Percentiles rank a stretch among this genome's conserved stretches.
Conservation (phyloP, 768 basidiomycete species). For the Boletus pseudo-olivaceus region DNA sequence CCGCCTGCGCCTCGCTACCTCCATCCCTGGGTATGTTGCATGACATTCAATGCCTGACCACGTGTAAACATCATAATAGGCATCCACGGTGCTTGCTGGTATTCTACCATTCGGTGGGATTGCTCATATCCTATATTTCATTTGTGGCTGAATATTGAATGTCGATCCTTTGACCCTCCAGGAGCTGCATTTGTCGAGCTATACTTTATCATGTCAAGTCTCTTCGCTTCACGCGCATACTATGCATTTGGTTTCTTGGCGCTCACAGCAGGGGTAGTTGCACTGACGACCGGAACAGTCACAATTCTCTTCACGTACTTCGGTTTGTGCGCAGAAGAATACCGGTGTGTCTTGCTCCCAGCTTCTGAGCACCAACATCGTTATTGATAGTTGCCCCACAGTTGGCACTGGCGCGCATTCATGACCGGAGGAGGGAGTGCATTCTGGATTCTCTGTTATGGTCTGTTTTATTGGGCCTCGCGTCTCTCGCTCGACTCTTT, state of each 20-base stretch:
- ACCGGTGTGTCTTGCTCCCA: constrained; percentile 51
- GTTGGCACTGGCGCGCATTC: constrained; percentile 98
- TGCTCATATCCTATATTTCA: background rate
- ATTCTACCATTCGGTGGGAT: constrained; percentile 82
- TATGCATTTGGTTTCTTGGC: constrained; percentile 97
- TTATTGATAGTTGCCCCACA: constrained; percentile 25
- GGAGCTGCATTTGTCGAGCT: constrained; percentile 95
- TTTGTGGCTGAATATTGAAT: background rate
- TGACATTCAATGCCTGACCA: background rate
- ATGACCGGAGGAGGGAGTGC: constrained; percentile 88
- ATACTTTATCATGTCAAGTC: constrained; percentile 85
- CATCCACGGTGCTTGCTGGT: constrained; percentile 78
- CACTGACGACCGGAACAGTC: constrained; percentile 86
- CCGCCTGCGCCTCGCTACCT: constrained; percentile 86
- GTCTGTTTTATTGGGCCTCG: constrained; percentile 83
- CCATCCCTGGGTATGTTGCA: constrained; percentile 61
- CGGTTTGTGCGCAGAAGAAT: constrained; percentile 90
- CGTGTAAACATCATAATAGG: constrained; percentile 35
- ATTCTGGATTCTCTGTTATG: constrained; percentile 88
- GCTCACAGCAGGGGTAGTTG: constrained; percentile 78
- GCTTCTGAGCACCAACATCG: background rate
- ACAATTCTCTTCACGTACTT: constrained; percentile 90
- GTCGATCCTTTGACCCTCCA: constrained; percentile 24
- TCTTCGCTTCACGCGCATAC: constrained; percentile 90
- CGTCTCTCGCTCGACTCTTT: constrained; percentile 83